Evolutionary conservation across 148 eudicot genomes (phyloP).

Genomic region (Silene latifolia): DNA sequence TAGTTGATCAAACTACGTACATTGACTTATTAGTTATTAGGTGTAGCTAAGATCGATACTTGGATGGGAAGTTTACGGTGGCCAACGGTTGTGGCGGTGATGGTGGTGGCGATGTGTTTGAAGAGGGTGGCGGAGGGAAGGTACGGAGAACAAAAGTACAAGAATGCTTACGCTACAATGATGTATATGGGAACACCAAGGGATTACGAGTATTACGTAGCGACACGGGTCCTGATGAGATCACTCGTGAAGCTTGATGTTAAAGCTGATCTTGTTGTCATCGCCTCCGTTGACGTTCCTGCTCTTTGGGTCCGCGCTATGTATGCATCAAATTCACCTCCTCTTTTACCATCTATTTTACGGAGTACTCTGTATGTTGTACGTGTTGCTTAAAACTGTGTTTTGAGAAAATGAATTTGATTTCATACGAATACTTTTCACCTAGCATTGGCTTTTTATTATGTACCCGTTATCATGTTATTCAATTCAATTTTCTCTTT

Average conservation of each 20-base stretch:
- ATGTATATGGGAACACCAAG: slow-evolving; percentile 99
- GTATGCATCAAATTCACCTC: slow-evolving; percentile 47
- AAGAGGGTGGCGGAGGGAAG: not conserved
- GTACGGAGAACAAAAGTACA: slow-evolving; percentile 10
- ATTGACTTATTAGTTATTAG: too few species aligned
- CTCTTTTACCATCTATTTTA: not conserved
- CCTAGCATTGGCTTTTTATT: too few species aligned
- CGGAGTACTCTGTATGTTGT: too few species aligned
- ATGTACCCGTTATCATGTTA: too few species aligned
- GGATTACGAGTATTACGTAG: slow-evolving; percentile 90
- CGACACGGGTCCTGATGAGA: slow-evolving; percentile 83
- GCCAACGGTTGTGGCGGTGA: slow-evolving; percentile 3
- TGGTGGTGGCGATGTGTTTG: not conserved
- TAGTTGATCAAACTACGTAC: not conserved
- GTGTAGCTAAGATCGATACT: too few species aligned
- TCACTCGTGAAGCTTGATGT: slow-evolving; percentile 53
- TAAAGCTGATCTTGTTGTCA: slow-evolving; percentile 89
- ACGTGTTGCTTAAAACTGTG: too few species aligned
- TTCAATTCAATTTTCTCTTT: too few species aligned
- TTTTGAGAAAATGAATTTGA: too few species aligned
- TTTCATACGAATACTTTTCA: too few species aligned
- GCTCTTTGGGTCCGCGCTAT: slow-evolving; percentile 62
- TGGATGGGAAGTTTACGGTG: not conserved
- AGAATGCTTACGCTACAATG: slow-evolving; percentile 93
- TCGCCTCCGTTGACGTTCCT: slow-evolving; percentile 93